These are phyloP conservation scores for Aristolochia fimbriata DNA, from an alignment of 164 flowering plant genomes.

Conservation along the genomic window DNA sequence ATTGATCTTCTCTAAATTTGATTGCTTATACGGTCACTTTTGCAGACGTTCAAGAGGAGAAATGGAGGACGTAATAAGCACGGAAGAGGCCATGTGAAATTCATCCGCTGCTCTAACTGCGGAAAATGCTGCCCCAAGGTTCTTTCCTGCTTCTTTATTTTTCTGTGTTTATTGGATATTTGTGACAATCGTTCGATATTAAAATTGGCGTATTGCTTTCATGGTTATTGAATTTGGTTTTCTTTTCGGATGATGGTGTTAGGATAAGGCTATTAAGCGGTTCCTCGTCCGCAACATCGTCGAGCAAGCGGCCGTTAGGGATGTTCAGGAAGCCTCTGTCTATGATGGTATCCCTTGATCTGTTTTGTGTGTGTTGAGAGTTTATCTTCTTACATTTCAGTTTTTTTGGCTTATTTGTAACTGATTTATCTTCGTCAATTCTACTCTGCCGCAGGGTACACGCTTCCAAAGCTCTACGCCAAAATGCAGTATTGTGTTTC, in stretches of 20 bases:
- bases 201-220: no score
- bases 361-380: background rate
- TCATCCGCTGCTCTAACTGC: slow-evolving; percentile 89
- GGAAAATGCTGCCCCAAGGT: slow-evolving; percentile 98
- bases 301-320: slow-evolving; percentile 91
- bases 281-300: slow-evolving; percentile 91
- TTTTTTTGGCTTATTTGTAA: background rate
- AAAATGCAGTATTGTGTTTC: slow-evolving; percentile 22
- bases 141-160: background rate
- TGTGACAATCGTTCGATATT: background rate
- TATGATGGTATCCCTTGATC: background rate
- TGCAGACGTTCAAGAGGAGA: slow-evolving; percentile 83
- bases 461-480: slow-evolving; percentile 18
- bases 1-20: no score
- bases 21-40: background rate
- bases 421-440: background rate
- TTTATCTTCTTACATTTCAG: background rate
- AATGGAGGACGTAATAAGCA: slow-evolving; percentile 95
- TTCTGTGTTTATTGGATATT: no score
- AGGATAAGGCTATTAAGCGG: slow-evolving; percentile 96
- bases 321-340: slow-evolving; percentile 75
- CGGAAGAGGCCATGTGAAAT: slow-evolving; percentile 81
- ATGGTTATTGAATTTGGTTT: background rate
- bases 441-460: slow-evolving; percentile 7
- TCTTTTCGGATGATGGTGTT: background rate